A percentile compares a stretch with the other conserved stretches of the same genome.
Conservation (phyloP, 371 early-diverging fungal genomes). For the Mucor piriformis region DNA sequence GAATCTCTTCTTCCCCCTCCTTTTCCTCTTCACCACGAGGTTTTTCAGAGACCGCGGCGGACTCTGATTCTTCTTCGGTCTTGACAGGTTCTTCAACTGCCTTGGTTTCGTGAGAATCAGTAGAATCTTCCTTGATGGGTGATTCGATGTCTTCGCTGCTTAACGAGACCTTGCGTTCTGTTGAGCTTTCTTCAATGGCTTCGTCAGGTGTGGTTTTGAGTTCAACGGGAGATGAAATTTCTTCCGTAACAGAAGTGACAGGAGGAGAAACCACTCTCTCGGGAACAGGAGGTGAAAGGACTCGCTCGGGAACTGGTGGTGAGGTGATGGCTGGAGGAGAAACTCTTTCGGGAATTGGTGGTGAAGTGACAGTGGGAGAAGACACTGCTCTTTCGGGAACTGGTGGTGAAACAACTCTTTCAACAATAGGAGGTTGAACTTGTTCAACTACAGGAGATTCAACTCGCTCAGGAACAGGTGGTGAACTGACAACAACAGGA, state of each 20-base stretch:
- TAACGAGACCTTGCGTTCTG: not conserved
- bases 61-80: not conserved
- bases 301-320: not conserved
- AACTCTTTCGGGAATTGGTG: not conserved
- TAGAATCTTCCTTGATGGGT: conserved; percentile 12
- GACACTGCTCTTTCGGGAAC: not conserved
- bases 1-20: too few species aligned
- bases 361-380: not conserved
- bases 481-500: not conserved
- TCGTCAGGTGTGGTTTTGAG: too few species aligned
- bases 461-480: conserved; percentile 1
- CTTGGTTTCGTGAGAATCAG: conserved; percentile 2
- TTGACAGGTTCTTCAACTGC: not conserved
- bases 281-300: not conserved
- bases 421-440: not conserved
- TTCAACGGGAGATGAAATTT: not conserved
- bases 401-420: not conserved
- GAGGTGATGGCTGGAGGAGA: too few species aligned
- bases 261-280: not conserved
- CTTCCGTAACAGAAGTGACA: not conserved
- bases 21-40: too few species aligned
- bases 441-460: not conserved
- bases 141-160: not conserved
- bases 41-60: too few species aligned
- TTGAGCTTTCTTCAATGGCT: too few species aligned